phyloP scores from a whole-genome alignment of 371 early-diverging fungal genomes.

The Umbelopsis sp. region DNA sequence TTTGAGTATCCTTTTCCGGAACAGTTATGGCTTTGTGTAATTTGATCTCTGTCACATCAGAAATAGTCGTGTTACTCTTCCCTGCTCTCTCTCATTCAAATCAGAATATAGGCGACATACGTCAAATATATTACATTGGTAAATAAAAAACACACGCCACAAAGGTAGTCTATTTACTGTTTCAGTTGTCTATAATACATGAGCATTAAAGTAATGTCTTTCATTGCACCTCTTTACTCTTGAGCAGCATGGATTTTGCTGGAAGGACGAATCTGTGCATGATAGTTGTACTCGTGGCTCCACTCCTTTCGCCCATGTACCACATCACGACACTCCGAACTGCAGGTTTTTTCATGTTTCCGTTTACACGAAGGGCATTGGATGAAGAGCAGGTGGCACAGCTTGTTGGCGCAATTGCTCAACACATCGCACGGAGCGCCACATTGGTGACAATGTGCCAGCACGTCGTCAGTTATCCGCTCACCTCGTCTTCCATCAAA shows the following conservation, averaged over 20 bases:
- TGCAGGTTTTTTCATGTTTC: conserved; percentile 63
- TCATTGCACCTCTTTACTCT: too few relatives aligned
- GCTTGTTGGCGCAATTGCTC: conserved; percentile 68
- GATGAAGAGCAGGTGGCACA: conserved; percentile 73
- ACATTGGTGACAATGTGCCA: conserved; percentile 72
- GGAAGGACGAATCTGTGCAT: conserved; percentile 51
- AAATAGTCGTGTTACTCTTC: too few relatives aligned
- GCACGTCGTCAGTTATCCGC: conserved; percentile 65
- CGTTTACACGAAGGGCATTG: conserved; percentile 64
- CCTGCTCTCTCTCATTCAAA: too few relatives aligned
- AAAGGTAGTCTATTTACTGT: too few relatives aligned
- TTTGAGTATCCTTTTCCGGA: too few relatives aligned
- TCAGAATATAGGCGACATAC: too few relatives aligned
- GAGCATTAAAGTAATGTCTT: too few relatives aligned
- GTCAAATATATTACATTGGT: too few relatives aligned
- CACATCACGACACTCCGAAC: conserved; percentile 56
- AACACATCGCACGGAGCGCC: conserved; percentile 66
- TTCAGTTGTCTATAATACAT: too few relatives aligned
- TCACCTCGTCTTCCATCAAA: conserved; percentile 80
- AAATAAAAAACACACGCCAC: too few relatives aligned
- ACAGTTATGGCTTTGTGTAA: background rate
- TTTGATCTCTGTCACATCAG: too few relatives aligned
- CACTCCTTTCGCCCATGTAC: conserved; percentile 39
- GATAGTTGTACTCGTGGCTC: conserved; percentile 48
- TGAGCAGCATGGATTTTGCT: too few relatives aligned